Conservation (phyloP, 805 yeast genomes). For the Candida caryicola region DNA sequence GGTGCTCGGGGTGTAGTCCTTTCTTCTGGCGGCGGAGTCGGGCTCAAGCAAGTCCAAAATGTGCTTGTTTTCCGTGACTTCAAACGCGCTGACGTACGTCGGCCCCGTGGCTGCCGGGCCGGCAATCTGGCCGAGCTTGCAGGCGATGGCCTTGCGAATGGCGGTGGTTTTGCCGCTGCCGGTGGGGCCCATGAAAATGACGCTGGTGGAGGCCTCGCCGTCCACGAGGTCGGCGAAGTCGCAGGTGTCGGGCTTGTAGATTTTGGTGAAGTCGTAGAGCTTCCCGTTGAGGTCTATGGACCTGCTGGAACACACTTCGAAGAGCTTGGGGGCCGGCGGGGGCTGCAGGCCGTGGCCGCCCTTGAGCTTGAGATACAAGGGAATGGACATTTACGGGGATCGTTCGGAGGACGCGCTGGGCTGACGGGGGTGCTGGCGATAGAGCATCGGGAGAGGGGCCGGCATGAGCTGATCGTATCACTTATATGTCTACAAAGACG, state of each 20-base stretch:
- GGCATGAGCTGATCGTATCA: not conserved
- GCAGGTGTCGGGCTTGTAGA: conserved; percentile 11
- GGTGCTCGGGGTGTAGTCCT: conserved; percentile 8
- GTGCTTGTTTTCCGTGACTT: conserved; percentile 24
- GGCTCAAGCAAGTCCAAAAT: conserved; percentile 25
- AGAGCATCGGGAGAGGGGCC: no score
- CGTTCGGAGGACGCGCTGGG: not conserved
- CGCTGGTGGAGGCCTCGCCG: conserved; percentile 10
- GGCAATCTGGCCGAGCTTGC: conserved; percentile 5
- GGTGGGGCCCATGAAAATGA: conserved; percentile 28
- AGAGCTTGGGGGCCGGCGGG: conserved; percentile 9
- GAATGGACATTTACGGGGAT: conserved; percentile 12
- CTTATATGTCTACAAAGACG: not conserved
- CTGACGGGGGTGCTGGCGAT: not conserved
- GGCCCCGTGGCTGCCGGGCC: conserved; percentile 1
- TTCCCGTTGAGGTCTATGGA: conserved; percentile 18
- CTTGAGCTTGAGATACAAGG: conserved; percentile 27
- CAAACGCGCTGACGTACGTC: conserved; percentile 25
- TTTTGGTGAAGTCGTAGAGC: conserved; percentile 20
- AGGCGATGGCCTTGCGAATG: conserved; percentile 16
- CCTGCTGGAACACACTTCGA: conserved; percentile 10
- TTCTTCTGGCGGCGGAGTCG: conserved; percentile 4
- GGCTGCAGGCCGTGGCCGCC: conserved; percentile 9
- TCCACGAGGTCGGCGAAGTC: conserved; percentile 10
- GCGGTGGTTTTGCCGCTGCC: conserved; percentile 35